These are phyloP conservation scores for Pyrenula massariospora DNA, from an alignment of 495 filamentous ascomycete species.

Conservation along the genomic window DNA sequence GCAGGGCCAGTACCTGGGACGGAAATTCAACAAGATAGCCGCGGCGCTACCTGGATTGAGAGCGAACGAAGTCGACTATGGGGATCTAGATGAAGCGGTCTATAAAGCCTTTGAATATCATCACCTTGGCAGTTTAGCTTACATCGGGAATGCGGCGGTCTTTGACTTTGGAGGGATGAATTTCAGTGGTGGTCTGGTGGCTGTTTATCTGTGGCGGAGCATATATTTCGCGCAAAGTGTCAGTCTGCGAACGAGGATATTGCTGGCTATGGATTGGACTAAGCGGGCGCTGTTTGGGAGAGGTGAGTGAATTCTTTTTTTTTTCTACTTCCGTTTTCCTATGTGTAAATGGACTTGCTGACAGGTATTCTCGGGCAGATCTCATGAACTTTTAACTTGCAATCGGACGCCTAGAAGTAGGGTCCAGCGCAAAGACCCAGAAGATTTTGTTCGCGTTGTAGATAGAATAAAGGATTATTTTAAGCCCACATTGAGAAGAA, in stretches of 20 bases:
- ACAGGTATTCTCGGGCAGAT: too few relatives aligned
- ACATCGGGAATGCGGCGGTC: constrained; percentile 91
- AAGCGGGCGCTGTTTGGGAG: constrained; percentile 92
- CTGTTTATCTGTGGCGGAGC: constrained; percentile 92
- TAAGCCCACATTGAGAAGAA: too few relatives aligned
- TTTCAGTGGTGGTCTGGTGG: constrained; percentile 75
- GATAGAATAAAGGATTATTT: neutral
- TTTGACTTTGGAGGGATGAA: constrained; percentile 78
- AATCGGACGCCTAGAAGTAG: too few relatives aligned
- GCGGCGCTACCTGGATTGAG: constrained; percentile 62
- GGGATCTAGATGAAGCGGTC: constrained; percentile 82
- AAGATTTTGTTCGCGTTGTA: too few relatives aligned
- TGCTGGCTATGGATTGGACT: constrained; percentile 97
- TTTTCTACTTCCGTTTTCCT: neutral
- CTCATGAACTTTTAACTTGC: neutral
- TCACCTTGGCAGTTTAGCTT: constrained; percentile 86
- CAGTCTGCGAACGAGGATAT: constrained; percentile 72
- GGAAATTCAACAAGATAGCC: constrained; percentile 89
- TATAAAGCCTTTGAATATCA: constrained; percentile 95
- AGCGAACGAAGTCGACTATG: constrained; percentile 72
- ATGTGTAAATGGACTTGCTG: too few relatives aligned
- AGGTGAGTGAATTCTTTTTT: constrained; percentile 46
- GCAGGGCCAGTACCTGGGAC: constrained; percentile 86
- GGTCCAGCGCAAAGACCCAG: too few relatives aligned
- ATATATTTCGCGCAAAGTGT: constrained; percentile 98